Percentiles rank a stretch among this genome's conserved stretches.
Evolutionary conservation across 768 basidiomycete species (phyloP).

Genomic region (Dioszegia crocea): DNA sequence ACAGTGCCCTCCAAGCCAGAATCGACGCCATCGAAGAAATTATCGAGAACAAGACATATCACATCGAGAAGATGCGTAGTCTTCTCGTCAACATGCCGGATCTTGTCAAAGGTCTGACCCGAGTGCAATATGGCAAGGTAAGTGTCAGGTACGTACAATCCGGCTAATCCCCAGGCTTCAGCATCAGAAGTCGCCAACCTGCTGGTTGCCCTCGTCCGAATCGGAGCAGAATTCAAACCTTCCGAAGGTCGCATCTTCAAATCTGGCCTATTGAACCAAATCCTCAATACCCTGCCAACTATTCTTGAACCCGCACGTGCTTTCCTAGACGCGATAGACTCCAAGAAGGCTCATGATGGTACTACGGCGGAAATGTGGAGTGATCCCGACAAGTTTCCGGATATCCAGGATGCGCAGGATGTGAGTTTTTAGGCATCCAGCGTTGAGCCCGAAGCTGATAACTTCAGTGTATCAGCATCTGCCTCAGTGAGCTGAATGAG

Average conservation of each 20-base stretch:
- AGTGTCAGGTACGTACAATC: slow-evolving; percentile 13
- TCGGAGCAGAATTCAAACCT: slow-evolving; percentile 60
- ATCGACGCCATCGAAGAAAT: slow-evolving; percentile 84
- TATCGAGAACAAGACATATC: slow-evolving; percentile 57
- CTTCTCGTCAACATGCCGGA: slow-evolving; percentile 73
- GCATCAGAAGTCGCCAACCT: slow-evolving; percentile 75
- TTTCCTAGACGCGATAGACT: slow-evolving; percentile 59
- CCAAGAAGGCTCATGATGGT: slow-evolving; percentile 64
- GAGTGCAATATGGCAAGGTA: slow-evolving; percentile 89
- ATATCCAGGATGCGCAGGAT: slow-evolving; percentile 59
- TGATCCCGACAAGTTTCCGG: slow-evolving; percentile 57
- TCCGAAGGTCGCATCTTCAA: slow-evolving; percentile 58
- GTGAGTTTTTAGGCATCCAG: slow-evolving; percentile 52
- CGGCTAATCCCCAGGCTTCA: slow-evolving; percentile 55
- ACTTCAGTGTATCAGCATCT: slow-evolving; percentile 61
- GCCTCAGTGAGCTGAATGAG: slow-evolving; percentile 67
- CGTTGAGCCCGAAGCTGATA: not conserved
- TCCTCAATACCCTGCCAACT: slow-evolving; percentile 65
- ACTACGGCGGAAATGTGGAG: slow-evolving; percentile 69
- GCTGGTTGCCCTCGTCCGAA: slow-evolving; percentile 68
- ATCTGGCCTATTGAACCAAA: slow-evolving; percentile 65
- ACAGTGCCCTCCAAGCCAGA: slow-evolving; percentile 68
- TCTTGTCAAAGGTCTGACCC: slow-evolving; percentile 74
- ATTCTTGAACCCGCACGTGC: slow-evolving; percentile 58
- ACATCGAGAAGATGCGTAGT: slow-evolving; percentile 64